A percentile compares a stretch with the other conserved stretches of the same genome.
These are phyloP conservation scores for Trichoderma sp. DNA, from an alignment of 2,329 filamentous ascomycete genomes.

Conservation along the genomic window DNA sequence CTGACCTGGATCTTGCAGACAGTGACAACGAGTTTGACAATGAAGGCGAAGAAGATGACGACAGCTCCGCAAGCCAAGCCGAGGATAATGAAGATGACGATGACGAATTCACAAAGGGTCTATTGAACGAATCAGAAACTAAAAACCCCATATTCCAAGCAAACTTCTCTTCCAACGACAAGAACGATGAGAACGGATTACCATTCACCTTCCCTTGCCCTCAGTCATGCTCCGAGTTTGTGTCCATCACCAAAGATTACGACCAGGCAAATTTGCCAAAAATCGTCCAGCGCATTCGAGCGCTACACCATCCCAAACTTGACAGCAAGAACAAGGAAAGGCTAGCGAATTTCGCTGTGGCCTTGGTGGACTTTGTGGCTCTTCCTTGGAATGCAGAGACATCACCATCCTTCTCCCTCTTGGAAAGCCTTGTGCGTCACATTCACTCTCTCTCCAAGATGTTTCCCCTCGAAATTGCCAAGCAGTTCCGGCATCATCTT, in stretches of 20 bases:
- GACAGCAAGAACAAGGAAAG: constrained; percentile 82
- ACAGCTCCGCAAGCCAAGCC: constrained; percentile 46
- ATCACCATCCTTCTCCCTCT: constrained; percentile 62
- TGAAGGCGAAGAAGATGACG: constrained; percentile 44
- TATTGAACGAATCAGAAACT: constrained; percentile 61
- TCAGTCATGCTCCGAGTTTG: constrained; percentile 71
- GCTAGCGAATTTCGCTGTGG: constrained; percentile 66
- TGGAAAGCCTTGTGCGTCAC: constrained; percentile 84
- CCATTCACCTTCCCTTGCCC: constrained; percentile 89
- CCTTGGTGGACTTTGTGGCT: constrained; percentile 64
- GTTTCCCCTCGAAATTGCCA: constrained; percentile 76
- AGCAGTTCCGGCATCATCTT: constrained; percentile 75
- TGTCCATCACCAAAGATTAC: constrained; percentile 64
- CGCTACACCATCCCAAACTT: constrained; percentile 88
- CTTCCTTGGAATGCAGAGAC: constrained; percentile 46
- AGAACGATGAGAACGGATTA: constrained; percentile 57
- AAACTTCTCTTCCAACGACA: constrained; percentile 46
- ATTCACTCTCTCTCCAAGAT: constrained; percentile 89
- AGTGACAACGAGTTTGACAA: constrained; percentile 55
- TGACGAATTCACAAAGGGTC: constrained; percentile 71
- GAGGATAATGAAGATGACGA: constrained; percentile 51
- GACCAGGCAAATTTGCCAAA: constrained; percentile 68
- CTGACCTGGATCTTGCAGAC: constrained; percentile 62
- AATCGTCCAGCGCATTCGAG: constrained; percentile 85
- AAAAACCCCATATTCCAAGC: constrained; percentile 54